Conservation (phyloP, 768 basidiomycete species). For the Scleroderma bovista region DNA sequence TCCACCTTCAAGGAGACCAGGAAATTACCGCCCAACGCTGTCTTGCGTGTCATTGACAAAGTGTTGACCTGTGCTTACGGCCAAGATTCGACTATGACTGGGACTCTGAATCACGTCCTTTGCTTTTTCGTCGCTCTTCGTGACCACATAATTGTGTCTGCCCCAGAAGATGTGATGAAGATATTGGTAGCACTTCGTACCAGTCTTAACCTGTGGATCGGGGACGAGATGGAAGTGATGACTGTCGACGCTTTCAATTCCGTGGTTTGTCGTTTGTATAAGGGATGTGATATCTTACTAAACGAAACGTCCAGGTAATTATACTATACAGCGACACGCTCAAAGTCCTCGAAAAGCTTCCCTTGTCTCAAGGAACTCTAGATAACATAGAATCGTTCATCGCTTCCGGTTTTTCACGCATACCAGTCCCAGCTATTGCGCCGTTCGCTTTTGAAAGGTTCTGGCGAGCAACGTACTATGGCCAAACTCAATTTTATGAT, state of each 20-base stretch:
- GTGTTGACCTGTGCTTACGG: conserved; percentile 33
- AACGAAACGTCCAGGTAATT: conserved; percentile 17
- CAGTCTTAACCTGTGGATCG: conserved; percentile 48
- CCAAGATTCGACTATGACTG: conserved; percentile 15
- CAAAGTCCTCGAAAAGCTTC: conserved; percentile 30
- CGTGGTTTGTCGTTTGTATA: conserved; percentile 34
- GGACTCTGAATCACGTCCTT: conserved; percentile 25
- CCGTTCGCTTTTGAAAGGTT: conserved; percentile 50
- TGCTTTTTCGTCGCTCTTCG: conserved; percentile 34
- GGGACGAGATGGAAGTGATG: conserved; percentile 39
- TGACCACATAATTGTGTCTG: conserved; percentile 25
- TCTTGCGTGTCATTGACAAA: conserved; percentile 27
- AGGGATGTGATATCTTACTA: background rate
- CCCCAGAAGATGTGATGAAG: conserved; percentile 25
- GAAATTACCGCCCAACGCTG: conserved; percentile 7
- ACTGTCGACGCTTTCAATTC: conserved; percentile 40
- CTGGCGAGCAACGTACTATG: conserved; percentile 54
- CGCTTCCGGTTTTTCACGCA: conserved; percentile 44
- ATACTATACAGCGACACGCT: conserved; percentile 44
- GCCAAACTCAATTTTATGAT: conserved; percentile 29
- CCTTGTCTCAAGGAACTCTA: conserved; percentile 39
- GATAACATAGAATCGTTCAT: conserved; percentile 41
- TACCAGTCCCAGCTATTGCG: conserved; percentile 43
- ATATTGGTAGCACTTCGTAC: conserved; percentile 34
- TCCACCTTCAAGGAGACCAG: conserved; percentile 5